phyloP scores from a whole-genome alignment of 2,329 filamentous ascomycete genomes.

The Verticillium alfalfae region DNA sequence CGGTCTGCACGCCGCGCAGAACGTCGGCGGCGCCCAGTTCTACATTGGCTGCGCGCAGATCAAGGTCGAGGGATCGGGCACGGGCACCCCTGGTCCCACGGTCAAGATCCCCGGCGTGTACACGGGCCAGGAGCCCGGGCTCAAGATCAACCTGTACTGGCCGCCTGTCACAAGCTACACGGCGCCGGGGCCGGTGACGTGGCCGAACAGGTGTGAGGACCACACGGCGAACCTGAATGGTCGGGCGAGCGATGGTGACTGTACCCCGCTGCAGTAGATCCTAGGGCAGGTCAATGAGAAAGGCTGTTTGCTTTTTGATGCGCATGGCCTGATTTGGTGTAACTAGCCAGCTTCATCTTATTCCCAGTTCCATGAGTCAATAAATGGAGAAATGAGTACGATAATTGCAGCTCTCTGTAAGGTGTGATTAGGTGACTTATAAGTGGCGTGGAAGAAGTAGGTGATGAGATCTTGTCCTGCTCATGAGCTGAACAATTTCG shows the following conservation, averaged over 20 bases:
- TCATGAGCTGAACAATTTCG: too few relatives aligned
- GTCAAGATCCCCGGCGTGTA: slow-evolving; percentile 27
- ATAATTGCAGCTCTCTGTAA: too few relatives aligned
- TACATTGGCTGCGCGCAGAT: slow-evolving; percentile 30
- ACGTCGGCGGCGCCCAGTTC: slow-evolving; percentile 27
- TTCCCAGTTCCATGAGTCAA: too few relatives aligned
- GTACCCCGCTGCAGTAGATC: slow-evolving; percentile 16
- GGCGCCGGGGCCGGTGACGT: slow-evolving; percentile 23
- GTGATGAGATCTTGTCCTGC: too few relatives aligned
- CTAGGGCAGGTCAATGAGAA: too few relatives aligned
- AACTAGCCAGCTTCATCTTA: too few relatives aligned
- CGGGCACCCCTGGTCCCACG: slow-evolving; percentile 17
- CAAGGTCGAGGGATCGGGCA: slow-evolving; percentile 22
- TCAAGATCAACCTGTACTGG: slow-evolving; percentile 28
- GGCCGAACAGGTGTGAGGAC: slow-evolving; percentile 27
- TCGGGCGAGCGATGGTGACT: slow-evolving; percentile 26
- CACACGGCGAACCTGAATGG: slow-evolving; percentile 28
- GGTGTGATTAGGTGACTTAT: too few relatives aligned
- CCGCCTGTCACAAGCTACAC: slow-evolving; percentile 23
- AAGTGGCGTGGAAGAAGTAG: too few relatives aligned
- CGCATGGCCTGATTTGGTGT: too few relatives aligned
- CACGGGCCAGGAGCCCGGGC: slow-evolving; percentile 23
- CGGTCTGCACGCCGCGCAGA: slow-evolving; percentile 24
- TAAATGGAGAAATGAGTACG: too few relatives aligned
- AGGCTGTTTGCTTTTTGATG: too few relatives aligned